Base-by-base conservation (phyloP, 345 rosid species). In the Heritiera littoralis region DNA sequence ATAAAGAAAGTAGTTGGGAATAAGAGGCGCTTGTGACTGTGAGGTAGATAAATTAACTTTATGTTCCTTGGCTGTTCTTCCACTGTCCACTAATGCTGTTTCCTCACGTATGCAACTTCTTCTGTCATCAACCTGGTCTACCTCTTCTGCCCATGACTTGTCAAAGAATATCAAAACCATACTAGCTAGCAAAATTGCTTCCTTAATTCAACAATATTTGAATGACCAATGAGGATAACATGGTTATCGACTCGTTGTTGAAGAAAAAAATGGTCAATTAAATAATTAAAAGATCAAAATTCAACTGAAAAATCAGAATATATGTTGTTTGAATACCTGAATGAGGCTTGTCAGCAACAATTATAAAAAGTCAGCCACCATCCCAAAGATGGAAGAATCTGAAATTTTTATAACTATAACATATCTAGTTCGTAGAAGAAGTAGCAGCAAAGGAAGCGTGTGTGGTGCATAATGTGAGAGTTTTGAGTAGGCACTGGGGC, bases 31-130 rank as follows among this genome's bases (percentile, higher is more conserved):
- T 54, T 54, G 58, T 54, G 58, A 15, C n/a, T 54, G 17, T 54
- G 41, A 56, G 78, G 66, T 15, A 46, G 59, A 66, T 72, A 8
- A 46, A 35, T 35, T 35, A 35, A 54, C 2, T 80, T 75, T 68
- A 72, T 65, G 60, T 61, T 48, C 12, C 32, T 75, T 81, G 52
- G 73, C 64, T 67, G 76, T 79, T 70, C 76, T 75, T 76, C 43
- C 75, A 72, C 45, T 71, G 52, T 63, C 66, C 51, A 35, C 82
- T 79, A 41, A 15, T 56, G 55, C n/a, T 71, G 60, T 46, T 65
- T 76, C 32, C 63, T 68, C 76, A 52, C 49, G 64, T 55, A 23
- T 40, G 59, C 52, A 77, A 38, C 61, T 81, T 67, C 74, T 54
- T 78, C 41, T 81, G 41, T 63, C 83, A 72, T 75, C 66, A 9